Conservation (phyloP, 352 stramenopile genomes). For the Phytophthora hybrid region DNA sequence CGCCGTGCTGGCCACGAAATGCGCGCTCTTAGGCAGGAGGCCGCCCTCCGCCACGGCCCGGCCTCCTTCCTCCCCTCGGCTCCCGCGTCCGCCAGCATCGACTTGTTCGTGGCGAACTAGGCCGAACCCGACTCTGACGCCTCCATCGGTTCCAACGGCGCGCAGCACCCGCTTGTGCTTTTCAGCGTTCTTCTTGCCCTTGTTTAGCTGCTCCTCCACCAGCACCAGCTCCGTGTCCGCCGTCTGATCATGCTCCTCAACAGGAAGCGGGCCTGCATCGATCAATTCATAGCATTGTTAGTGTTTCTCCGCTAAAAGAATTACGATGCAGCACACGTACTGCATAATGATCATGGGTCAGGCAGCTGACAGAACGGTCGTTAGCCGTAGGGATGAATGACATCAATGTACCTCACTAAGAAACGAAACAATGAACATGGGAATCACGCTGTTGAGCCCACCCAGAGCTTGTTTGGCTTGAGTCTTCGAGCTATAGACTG, state of each 20-base stretch:
- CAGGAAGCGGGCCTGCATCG: too few species aligned
- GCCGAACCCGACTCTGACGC: slow-evolving; percentile 28
- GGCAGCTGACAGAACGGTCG: too few species aligned
- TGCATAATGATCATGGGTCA: too few species aligned
- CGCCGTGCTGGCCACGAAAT: slow-evolving; percentile 79
- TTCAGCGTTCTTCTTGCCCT: slow-evolving; percentile 27
- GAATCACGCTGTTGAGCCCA: too few species aligned
- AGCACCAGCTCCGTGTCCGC: slow-evolving; percentile 18
- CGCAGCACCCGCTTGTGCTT: slow-evolving; percentile 21
- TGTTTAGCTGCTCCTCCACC: slow-evolving; percentile 21
- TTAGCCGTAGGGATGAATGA: too few species aligned
- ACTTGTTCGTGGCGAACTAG: slow-evolving; percentile 45
- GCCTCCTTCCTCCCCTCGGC: slow-evolving; percentile 53
- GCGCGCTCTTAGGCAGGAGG: slow-evolving; percentile 76
- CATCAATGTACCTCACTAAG: too few species aligned
- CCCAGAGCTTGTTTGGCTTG: too few species aligned
- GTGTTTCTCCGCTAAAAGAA: too few species aligned
- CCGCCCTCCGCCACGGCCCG: slow-evolving; percentile 46
- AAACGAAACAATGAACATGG: too few species aligned
- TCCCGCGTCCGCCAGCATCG: slow-evolving; percentile 31
- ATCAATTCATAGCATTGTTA: too few species aligned
- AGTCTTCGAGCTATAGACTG: too few species aligned
- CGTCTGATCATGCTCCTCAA: slow-evolving; percentile 4
- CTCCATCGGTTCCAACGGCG: slow-evolving; percentile 46
- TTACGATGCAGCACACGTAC: too few species aligned